Evolutionary conservation across 768 basidiomycete species (phyloP).

Genomic region (Pulveroboletus ravenelii): DNA sequence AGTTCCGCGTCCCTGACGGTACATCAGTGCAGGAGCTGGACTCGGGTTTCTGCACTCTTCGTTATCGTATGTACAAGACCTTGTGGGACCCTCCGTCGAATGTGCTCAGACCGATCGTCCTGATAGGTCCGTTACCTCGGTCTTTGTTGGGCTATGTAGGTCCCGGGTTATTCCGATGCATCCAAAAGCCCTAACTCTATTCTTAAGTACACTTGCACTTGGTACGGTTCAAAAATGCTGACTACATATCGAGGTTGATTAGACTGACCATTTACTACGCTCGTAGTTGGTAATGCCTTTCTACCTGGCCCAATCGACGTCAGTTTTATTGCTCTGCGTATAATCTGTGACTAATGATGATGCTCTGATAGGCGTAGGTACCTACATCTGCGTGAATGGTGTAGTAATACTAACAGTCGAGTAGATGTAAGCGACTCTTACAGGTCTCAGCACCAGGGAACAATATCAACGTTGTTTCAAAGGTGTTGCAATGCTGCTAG

Average conservation of each 20-base stretch:
- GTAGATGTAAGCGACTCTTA: slow-evolving; percentile 10
- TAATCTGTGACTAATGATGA: neutral
- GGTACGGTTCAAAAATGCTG: neutral
- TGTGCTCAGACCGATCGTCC: neutral
- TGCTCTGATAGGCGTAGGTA: slow-evolving; percentile 2
- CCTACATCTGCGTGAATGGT: neutral
- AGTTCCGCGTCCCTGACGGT: neutral
- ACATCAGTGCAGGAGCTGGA: neutral
- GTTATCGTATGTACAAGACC: neutral
- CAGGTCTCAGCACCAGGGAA: neutral
- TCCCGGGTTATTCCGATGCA: neutral
- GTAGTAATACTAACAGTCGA: neutral
- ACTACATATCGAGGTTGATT: neutral
- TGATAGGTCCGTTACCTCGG: neutral
- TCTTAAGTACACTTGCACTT: neutral
- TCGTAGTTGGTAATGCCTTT: slow-evolving; percentile 6
- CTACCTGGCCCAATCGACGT: slow-evolving; percentile 7
- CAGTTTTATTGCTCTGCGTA: neutral
- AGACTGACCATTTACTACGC: neutral
- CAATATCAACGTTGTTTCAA: neutral
- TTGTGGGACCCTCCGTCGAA: too few relatives aligned
- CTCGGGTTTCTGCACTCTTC: slow-evolving; percentile 1
- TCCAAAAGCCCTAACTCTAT: neutral
- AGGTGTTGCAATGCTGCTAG: slow-evolving; percentile 2
- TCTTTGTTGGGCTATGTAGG: neutral